Evolutionary conservation across 2,329 filamentous ascomycete genomes (phyloP).

Genomic region (Fusarium coicis): DNA sequence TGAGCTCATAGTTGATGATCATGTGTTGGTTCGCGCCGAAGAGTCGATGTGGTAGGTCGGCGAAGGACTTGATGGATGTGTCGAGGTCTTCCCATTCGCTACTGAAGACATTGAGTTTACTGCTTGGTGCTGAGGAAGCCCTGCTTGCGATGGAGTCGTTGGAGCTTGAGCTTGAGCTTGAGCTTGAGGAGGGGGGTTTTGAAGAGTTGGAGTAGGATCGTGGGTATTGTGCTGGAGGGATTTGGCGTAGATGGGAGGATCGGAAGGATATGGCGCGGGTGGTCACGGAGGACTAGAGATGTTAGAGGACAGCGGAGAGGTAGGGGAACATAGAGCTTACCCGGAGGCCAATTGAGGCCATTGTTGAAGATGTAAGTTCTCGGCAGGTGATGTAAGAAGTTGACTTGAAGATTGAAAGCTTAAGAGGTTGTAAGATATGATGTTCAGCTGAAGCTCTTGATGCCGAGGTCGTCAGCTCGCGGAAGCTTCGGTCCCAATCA

Average conservation of each 20-base stretch:
- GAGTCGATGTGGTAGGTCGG: conserved; percentile 58
- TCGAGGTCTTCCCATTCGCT: conserved; percentile 59
- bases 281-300: conserved; percentile 31
- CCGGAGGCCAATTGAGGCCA: conserved; percentile 42
- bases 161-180: background rate
- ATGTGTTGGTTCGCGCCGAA: conserved; percentile 98
- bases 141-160: background rate
- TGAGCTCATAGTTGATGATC: conserved; percentile 94
- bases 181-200: background rate
- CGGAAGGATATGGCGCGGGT: conserved; percentile 38
- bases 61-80: conserved; percentile 55
- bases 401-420: background rate
- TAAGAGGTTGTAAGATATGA: background rate
- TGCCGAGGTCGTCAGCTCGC: background rate
- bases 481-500: conserved; percentile 13
- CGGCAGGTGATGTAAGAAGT: background rate
- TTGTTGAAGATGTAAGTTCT: background rate
- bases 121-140: background rate
- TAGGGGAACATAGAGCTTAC: conserved; percentile 19
- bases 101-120: conserved; percentile 52
- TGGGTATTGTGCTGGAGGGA: conserved; percentile 9
- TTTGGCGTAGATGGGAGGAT: conserved; percentile 22
- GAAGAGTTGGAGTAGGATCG: conserved; percentile 40
- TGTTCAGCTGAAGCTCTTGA: conserved; percentile 32
- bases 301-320: conserved; percentile 14